These are phyloP conservation scores for Ogataea zsoltii DNA, from an alignment of 805 yeast species.

Conservation along the genomic window DNA sequence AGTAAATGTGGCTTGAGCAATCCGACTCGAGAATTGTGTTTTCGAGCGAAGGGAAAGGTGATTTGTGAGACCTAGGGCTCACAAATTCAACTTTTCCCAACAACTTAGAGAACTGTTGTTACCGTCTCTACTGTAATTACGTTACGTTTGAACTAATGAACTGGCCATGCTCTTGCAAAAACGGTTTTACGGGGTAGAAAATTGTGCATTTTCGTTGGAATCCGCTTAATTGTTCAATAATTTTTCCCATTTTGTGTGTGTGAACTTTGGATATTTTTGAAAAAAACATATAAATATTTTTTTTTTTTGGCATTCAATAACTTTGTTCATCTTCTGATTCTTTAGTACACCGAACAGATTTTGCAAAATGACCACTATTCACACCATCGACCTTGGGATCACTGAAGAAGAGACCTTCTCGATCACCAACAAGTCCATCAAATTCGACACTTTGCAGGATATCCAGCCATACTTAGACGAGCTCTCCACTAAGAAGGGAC, in stretches of 20 bases:
- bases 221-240: too few species aligned
- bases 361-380: constrained; percentile 36
- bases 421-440: constrained; percentile 71
- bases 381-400: constrained; percentile 39
- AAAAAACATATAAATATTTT: too few species aligned
- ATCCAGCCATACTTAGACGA: constrained; percentile 69
- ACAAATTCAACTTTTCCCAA: neutral
- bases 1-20: constrained; percentile 19
- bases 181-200: neutral
- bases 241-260: too few species aligned
- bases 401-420: constrained; percentile 53
- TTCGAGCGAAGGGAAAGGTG: neutral
- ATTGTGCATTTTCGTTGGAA: too few species aligned
- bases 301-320: neutral
- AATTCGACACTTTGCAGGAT: constrained; percentile 71
- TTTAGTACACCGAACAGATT: neutral
- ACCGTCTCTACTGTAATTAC: constrained; percentile 2
- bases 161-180: constrained; percentile 3
- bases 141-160: constrained; percentile 5
- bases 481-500: constrained; percentile 39
- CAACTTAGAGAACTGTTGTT: too few species aligned
- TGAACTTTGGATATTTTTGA: too few species aligned
- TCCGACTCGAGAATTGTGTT: too few species aligned
- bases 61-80: neutral
- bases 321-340: too few species aligned